Evolutionary conservation across 176 grass and related monocot genomes (phyloP).

Genomic region (Puya raimondii): DNA sequence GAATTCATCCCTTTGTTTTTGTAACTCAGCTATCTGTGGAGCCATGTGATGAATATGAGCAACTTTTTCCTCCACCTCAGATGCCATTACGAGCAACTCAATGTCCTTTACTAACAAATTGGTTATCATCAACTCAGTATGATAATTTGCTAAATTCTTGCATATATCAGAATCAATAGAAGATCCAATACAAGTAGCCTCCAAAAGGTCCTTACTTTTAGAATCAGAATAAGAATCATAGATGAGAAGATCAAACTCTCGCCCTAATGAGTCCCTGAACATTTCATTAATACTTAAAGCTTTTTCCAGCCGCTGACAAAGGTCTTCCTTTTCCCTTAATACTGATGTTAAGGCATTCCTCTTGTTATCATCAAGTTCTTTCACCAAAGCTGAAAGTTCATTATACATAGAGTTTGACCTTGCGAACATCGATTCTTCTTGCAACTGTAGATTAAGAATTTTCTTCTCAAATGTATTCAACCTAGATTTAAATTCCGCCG

Average conservation of each 20-base stretch:
- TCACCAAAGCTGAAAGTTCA: constrained; percentile 53
- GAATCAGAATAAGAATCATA: neutral
- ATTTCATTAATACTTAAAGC: constrained; percentile 28
- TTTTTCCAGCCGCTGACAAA: constrained; percentile 37
- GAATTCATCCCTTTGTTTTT: constrained; percentile 35
- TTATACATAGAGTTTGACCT: constrained; percentile 61
- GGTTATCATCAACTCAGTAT: constrained; percentile 32
- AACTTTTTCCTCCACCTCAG: constrained; percentile 33
- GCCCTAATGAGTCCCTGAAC: constrained; percentile 29
- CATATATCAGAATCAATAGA: constrained; percentile 36
- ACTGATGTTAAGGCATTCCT: constrained; percentile 33
- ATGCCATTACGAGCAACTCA: constrained; percentile 39
- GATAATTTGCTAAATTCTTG: constrained; percentile 27
- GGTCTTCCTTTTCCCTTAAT: constrained; percentile 57
- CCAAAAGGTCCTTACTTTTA: neutral
- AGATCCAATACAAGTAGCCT: constrained; percentile 15
- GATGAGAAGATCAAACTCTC: constrained; percentile 22
- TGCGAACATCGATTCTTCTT: constrained; percentile 84
- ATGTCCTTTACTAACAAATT: constrained; percentile 44
- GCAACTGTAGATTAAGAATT: constrained; percentile 66
- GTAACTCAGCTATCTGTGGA: constrained; percentile 3
- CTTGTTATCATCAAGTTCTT: constrained; percentile 64
- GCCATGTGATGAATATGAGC: constrained; percentile 15
- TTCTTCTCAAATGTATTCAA: constrained; percentile 69
- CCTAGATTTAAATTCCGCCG: constrained; percentile 43